A percentile compares a stretch with the other conserved stretches of the same genome.
These are phyloP conservation scores for Schoenoplectus triqueter DNA, from an alignment of 202 grass and related monocot genomes.

Conservation along the genomic window DNA sequence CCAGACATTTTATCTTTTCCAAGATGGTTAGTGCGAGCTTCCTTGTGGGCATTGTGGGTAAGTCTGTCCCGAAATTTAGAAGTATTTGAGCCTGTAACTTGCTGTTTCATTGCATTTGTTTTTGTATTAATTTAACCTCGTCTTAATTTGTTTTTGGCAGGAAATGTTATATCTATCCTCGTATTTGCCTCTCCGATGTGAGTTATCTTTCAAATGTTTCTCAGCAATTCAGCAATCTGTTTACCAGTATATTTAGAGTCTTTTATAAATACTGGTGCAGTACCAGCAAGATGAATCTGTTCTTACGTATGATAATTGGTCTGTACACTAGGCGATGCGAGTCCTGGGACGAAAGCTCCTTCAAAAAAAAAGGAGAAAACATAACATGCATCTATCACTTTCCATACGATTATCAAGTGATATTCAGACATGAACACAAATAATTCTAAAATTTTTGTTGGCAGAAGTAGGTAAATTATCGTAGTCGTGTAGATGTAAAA, in stretches of 20 bases:
- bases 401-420: no score
- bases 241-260: neutral
- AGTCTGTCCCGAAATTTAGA: neutral
- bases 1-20: neutral
- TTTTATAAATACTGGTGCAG: neutral
- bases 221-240: neutral
- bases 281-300: neutral
- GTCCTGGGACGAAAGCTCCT: neutral
- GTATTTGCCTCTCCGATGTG: constrained; percentile 86
- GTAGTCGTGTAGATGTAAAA: neutral
- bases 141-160: constrained; percentile 37
- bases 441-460: neutral
- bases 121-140: neutral
- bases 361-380: no score
- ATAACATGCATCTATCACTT: no score
- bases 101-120: neutral
- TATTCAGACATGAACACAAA: no score
- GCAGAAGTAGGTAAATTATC: neutral
- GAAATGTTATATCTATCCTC: constrained; percentile 86
- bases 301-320: neutral
- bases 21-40: constrained; percentile 72
- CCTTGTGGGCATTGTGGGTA: constrained; percentile 68
- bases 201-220: constrained; percentile 40
- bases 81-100: neutral
- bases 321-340: neutral